Conservation (phyloP, 768 basidiomycete genomes). For the Mycena pura region DNA sequence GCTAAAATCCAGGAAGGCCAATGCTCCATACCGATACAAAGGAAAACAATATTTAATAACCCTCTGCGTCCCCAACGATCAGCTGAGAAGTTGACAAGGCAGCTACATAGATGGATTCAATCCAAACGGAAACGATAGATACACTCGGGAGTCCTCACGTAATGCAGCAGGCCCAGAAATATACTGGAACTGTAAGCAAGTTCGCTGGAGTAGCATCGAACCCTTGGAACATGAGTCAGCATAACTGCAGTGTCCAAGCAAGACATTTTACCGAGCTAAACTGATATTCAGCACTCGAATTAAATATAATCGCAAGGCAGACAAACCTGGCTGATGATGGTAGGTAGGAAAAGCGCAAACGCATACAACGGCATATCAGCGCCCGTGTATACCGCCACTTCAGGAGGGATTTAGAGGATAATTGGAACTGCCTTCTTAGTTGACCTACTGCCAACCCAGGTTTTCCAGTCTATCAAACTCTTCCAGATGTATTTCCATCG, state of each 20-base stretch:
- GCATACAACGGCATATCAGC: constrained; percentile 75
- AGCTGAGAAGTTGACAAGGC: constrained; percentile 63
- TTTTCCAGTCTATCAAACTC: constrained; percentile 76
- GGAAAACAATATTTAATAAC: constrained; percentile 36
- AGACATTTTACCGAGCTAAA: constrained; percentile 46
- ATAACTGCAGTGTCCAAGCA: neutral
- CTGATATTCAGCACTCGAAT: neutral
- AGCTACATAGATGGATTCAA: neutral
- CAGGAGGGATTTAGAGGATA: neutral
- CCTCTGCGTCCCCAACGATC: constrained; percentile 69
- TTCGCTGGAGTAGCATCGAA: constrained; percentile 77
- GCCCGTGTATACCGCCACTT: constrained; percentile 65
- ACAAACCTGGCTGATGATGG: constrained; percentile 74
- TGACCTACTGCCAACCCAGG: constrained; percentile 60
- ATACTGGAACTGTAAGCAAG: constrained; percentile 79
- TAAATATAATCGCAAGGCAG: neutral
- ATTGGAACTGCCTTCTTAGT: neutral
- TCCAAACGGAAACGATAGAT: neutral
- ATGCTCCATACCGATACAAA: constrained; percentile 23
- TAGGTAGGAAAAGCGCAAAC: constrained; percentile 79
- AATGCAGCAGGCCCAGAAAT: constrained; percentile 68
- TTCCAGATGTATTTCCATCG: constrained; percentile 62
- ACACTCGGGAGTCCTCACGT: constrained; percentile 49
- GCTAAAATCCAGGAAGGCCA: neutral
- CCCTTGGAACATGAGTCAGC: constrained; percentile 44